Evolutionary conservation across 306 rosid genomes (phyloP).

Genomic region (Heteromeles arbutifolia): DNA sequence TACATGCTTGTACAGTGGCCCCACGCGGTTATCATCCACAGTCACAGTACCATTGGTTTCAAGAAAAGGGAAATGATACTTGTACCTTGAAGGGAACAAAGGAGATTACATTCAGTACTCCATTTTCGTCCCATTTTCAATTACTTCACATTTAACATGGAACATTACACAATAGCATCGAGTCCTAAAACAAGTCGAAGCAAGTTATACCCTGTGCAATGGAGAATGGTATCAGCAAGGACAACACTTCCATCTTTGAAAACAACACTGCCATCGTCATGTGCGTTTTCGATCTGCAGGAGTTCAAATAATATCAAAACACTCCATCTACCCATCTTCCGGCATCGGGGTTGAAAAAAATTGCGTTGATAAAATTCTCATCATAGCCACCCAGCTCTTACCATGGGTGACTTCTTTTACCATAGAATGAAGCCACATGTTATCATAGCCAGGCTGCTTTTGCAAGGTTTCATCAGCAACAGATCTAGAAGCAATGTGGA

Average conservation of each 20-base stretch:
- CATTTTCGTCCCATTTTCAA: background rate
- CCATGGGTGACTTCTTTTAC: constrained; percentile 35
- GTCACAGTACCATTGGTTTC: constrained; percentile 52
- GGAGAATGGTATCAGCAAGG: constrained; percentile 48
- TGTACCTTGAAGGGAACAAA: background rate
- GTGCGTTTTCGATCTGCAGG: constrained; percentile 53
- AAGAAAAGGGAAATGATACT: constrained; percentile 62
- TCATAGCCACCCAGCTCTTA: constrained; percentile 10
- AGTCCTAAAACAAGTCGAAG: background rate
- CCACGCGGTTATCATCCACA: constrained; percentile 61
- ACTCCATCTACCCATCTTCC: background rate
- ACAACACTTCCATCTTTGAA: constrained; percentile 56
- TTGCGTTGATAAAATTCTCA: background rate
- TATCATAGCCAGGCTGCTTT: constrained; percentile 40
- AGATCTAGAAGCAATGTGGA: constrained; percentile 63
- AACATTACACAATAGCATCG: background rate
- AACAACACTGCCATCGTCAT: constrained; percentile 52
- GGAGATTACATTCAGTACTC: background rate
- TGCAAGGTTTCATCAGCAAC: constrained; percentile 24
- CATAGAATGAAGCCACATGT: constrained; percentile 80
- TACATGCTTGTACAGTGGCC: constrained; percentile 74
- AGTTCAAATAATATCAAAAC: background rate
- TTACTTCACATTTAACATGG: background rate
- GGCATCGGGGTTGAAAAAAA: background rate
- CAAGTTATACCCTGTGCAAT: constrained; percentile 75